phyloP scores from a whole-genome alignment of 805 yeast genomes.

The Lachancea lanzarotensis region DNA sequence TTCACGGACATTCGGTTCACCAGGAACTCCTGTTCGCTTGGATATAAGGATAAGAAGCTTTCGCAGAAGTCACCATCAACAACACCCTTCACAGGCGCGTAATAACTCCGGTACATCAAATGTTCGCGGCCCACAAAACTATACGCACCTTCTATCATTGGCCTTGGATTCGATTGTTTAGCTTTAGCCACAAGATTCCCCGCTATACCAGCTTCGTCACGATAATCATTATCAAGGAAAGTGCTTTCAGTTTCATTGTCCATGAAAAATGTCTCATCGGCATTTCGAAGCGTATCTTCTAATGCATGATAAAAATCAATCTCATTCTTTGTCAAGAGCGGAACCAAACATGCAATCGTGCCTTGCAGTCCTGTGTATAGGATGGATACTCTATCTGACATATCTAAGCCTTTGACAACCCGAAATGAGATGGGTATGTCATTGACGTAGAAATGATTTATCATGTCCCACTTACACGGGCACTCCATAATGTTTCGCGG shows the following conservation, averaged over 20 bases:
- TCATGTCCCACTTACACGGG: constrained; percentile 43
- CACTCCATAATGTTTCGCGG: constrained; percentile 24
- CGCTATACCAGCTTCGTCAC: constrained; percentile 6
- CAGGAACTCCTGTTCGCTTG: constrained; percentile 19
- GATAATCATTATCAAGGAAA: not conserved
- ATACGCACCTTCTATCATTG: constrained; percentile 23
- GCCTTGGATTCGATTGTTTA: not conserved
- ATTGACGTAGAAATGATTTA: constrained; percentile 55
- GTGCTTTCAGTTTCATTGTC: constrained; percentile 8
- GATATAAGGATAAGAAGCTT: constrained; percentile 32
- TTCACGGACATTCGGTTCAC: constrained; percentile 34
- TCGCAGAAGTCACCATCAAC: constrained; percentile 90
- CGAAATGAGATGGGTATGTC: constrained; percentile 65
- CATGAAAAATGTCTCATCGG: constrained; percentile 17
- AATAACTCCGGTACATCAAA: constrained; percentile 63
- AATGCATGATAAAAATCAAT: constrained; percentile 50
- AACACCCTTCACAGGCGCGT: constrained; percentile 68
- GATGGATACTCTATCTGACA: constrained; percentile 53
- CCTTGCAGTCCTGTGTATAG: constrained; percentile 79
- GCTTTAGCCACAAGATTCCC: constrained; percentile 1
- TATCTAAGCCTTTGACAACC: constrained; percentile 31
- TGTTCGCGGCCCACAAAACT: constrained; percentile 62
- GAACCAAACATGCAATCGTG: constrained; percentile 64
- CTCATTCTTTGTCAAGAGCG: constrained; percentile 59
- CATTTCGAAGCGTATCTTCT: constrained; percentile 40